Evolutionary conservation across 139 green algal species (phyloP).

Genomic region (Volvox reticuliferus): DNA sequence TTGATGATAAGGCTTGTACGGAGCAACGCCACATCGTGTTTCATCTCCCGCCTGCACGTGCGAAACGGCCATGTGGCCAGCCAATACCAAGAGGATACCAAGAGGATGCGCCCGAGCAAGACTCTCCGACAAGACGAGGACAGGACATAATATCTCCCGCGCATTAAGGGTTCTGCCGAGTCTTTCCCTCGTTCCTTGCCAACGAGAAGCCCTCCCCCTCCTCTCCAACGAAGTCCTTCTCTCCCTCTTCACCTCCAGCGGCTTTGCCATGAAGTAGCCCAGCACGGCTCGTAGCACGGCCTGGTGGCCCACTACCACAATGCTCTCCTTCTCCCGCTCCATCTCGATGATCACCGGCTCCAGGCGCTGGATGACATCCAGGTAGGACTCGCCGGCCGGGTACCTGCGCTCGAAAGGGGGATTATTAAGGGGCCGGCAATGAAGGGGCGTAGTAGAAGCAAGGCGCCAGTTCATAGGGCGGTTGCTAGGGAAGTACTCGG

Average conservation of each 20-base stretch:
- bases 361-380: conserved; percentile 92
- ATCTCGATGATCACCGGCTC: conserved; percentile 95
- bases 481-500: too few species aligned
- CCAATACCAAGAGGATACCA: too few species aligned
- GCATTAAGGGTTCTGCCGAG: neutral
- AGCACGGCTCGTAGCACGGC: conserved; percentile 82
- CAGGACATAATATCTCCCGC: too few species aligned
- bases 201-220: neutral
- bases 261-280: conserved; percentile 84
- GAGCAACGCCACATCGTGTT: too few species aligned
- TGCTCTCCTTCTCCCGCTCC: conserved; percentile 89
- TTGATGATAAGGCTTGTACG: too few species aligned
- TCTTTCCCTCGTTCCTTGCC: neutral
- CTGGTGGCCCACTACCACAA: conserved; percentile 90
- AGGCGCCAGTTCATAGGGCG: too few species aligned
- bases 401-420: conserved; percentile 73
- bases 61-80: too few species aligned
- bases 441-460: too few species aligned
- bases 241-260: conserved; percentile 48
- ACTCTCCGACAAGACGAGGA: too few species aligned
- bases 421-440: too few species aligned
- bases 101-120: too few species aligned
- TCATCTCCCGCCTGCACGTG: too few species aligned
- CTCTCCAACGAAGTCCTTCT: neutral
- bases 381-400: conserved; percentile 90